phyloP scores from a whole-genome alignment of 306 rosid species.

The Coriaria nepalensis region DNA sequence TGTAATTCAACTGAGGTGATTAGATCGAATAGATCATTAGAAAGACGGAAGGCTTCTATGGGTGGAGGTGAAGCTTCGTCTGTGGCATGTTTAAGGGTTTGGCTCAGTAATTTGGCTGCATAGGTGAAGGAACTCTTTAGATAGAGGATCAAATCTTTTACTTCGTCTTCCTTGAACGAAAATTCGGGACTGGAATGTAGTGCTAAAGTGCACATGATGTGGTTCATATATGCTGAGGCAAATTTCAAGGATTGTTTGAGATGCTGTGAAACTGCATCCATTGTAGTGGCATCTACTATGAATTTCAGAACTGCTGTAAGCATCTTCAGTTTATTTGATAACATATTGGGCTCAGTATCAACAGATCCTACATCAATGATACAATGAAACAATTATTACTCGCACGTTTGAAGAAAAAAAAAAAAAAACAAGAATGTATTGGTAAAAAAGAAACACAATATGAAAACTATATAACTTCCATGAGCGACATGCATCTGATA shows the following conservation, averaged over 20 bases:
- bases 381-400: background rate
- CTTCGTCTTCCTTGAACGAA: slow-evolving; percentile 42
- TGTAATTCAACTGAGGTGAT: slow-evolving; percentile 39
- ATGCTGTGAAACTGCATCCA: slow-evolving; percentile 35
- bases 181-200: slow-evolving; percentile 18
- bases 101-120: slow-evolving; percentile 54
- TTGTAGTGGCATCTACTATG: slow-evolving; percentile 45
- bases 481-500: too few relatives aligned
- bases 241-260: slow-evolving; percentile 46
- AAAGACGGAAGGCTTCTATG: slow-evolving; percentile 38
- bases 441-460: too few relatives aligned
- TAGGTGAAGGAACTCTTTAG: slow-evolving; percentile 68
- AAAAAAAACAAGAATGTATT: too few relatives aligned
- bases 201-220: slow-evolving; percentile 23
- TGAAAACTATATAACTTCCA: too few relatives aligned
- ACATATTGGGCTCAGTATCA: slow-evolving; percentile 19
- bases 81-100: slow-evolving; percentile 28
- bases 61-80: slow-evolving; percentile 28
- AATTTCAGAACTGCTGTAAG: slow-evolving; percentile 60
- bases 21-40: slow-evolving; percentile 54
- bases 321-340: slow-evolving; percentile 51
- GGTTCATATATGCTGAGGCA: slow-evolving; percentile 34
- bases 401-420: too few relatives aligned
- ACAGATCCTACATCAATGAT: slow-evolving; percentile 29
- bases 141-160: slow-evolving; percentile 34